Evolutionary conservation across 306 rosid genomes (phyloP), one percentile per base, ranked within the genome.

Genomic region (Cucumis hystrix): DNA sequence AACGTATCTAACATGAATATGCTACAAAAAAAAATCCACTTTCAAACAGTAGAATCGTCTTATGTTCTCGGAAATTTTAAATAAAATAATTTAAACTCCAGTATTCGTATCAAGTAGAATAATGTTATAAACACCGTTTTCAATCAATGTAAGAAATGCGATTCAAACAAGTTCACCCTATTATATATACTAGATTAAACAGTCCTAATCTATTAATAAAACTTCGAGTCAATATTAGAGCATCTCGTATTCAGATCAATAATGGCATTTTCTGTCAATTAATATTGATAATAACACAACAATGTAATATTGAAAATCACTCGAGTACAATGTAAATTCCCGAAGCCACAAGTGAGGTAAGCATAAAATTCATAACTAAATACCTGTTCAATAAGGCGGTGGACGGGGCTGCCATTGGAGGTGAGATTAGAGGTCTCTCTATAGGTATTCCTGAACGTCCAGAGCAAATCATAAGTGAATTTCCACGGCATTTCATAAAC

Each of bases 401-500:
- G 98, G 28, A 94, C 93, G 70, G 98, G 98, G 83, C 97, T 90
- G 21, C 98, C 98, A 67, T 94, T 94, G 11, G 98, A 94, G 84
- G 97, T 94, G 78, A 94, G 92, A 83, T 94, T 92, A 41, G 88
- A 87, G 51, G 97, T 94, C 11, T 85, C 89, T 59, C 65, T 81
- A 68, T 91, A 94, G 3, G 90, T 82, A 10, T 83, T 84, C 14
- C 71, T 60, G 84, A 94, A 94, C 70, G 90, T 86, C 87, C 87
- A 80, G 10, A 94, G 93, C 51, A 94, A 86, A 88, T 94, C 96
- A 79, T 77, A 87, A 57, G 96, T 94, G 84, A 94, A 94, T 67
- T 91, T 94, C 28, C 51, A 17, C 0, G 98, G 98, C 98, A 94
- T 94, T 35, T 89, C 82, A 78, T 94, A 94, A 20, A 94, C 98